These are phyloP conservation scores for Russula ochroleuca DNA, from an alignment of 768 basidiomycete species.

Conservation along the genomic window DNA sequence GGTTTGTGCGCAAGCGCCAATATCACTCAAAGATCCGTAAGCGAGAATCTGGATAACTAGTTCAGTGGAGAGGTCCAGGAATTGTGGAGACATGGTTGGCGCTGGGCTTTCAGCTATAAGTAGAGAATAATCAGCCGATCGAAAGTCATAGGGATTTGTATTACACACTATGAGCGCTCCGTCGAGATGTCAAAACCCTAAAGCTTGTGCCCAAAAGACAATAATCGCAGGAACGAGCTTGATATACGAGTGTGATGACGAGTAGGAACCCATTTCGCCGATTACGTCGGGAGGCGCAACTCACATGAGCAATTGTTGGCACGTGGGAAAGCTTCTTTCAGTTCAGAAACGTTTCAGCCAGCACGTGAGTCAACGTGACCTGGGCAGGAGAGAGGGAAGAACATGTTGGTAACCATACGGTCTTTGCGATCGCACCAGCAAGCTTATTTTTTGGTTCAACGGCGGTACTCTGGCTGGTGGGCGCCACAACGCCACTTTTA, in stretches of 20 bases:
- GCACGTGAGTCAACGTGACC: no score
- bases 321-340: conserved; percentile 2
- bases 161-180: conserved; percentile 12
- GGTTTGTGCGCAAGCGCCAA: conserved; percentile 16
- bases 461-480: no score
- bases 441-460: no score
- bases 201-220: conserved; percentile 1
- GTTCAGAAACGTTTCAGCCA: no score
- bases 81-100: conserved; percentile 17
- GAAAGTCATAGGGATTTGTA: neutral
- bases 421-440: no score
- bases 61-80: conserved; percentile 24
- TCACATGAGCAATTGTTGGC: neutral
- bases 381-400: no score
- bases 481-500: no score
- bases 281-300: neutral
- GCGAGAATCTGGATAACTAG: conserved; percentile 23
- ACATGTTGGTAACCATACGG: no score
- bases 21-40: conserved; percentile 16
- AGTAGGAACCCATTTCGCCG: neutral
- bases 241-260: neutral
- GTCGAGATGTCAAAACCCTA: neutral
- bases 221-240: neutral
- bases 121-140: neutral
- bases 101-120: conserved; percentile 8